Evolutionary conservation across 768 basidiomycete species (phyloP).

Genomic region (Russula griseocarnosa): DNA sequence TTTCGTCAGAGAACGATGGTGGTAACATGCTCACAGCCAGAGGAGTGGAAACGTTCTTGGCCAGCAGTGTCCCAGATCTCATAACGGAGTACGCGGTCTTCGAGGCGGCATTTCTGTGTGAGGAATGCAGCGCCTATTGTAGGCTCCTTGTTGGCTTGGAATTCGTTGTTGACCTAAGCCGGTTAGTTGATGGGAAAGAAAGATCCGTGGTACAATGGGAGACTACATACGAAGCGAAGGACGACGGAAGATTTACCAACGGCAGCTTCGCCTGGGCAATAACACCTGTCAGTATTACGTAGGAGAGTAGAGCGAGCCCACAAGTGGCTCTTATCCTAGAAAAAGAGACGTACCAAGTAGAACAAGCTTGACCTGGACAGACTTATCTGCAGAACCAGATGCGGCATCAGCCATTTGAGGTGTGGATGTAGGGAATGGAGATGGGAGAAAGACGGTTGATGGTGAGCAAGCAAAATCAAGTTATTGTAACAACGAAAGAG

Average conservation of each 20-base stretch:
- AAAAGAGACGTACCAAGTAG: conserved; percentile 65
- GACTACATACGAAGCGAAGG: conserved; percentile 76
- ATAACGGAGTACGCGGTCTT: conserved; percentile 89
- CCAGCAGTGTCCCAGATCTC: conserved; percentile 98
- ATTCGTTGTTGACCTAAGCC: conserved; percentile 86
- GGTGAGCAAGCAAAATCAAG: not conserved
- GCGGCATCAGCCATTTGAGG: conserved; percentile 65
- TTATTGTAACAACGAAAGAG: not conserved
- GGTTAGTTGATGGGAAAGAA: not conserved
- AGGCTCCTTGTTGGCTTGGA: conserved; percentile 97
- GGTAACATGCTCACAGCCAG: conserved; percentile 69
- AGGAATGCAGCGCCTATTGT: conserved; percentile 97
- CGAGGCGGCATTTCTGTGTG: conserved; percentile 91
- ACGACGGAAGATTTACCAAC: conserved; percentile 99
- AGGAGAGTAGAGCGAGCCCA: not conserved
- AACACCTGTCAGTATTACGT: conserved; percentile 8
- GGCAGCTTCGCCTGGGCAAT: conserved; percentile 81
- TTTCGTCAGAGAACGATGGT: not conserved
- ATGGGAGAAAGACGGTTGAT: not conserved
- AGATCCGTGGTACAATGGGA: conserved; percentile 25
- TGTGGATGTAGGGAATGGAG: not conserved
- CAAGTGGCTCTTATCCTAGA: not conserved
- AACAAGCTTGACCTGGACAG: conserved; percentile 97
- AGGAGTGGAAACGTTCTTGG: conserved; percentile 96
- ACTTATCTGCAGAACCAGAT: conserved; percentile 73